Conservation (phyloP, 345 rosid species). For the Geranium brycei region DNA sequence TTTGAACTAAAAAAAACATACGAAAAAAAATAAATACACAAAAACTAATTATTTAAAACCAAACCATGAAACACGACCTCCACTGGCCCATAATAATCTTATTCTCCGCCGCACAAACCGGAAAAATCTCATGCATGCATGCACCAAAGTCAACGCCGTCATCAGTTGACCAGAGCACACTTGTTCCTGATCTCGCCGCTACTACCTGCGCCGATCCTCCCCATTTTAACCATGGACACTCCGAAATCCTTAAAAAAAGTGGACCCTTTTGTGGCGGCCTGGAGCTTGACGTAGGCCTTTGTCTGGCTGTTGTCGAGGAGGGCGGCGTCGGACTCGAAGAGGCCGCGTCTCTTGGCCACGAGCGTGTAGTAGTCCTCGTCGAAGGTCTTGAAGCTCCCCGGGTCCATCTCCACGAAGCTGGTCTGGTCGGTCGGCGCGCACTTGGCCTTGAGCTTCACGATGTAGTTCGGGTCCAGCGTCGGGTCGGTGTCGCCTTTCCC, state of each 20-base stretch:
- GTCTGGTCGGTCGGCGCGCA: constrained; percentile 36
- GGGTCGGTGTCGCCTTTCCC: constrained; percentile 50
- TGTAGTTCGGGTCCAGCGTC: constrained; percentile 26
- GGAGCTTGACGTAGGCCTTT: constrained; percentile 30
- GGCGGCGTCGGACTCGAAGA: constrained; percentile 52
- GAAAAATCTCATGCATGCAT: no score
- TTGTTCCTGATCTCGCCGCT: constrained; percentile 40
- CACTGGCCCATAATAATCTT: no score
- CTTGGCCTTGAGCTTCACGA: constrained; percentile 18
- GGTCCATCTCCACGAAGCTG: constrained; percentile 57
- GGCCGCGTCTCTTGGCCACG: constrained; percentile 44
- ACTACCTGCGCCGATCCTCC: constrained; percentile 43
- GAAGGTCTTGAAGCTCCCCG: constrained; percentile 51
- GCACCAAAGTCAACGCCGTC: no score
- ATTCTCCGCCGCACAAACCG: no score
- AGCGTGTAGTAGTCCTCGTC: constrained; percentile 35
- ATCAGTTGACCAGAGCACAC: no score
- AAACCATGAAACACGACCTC: no score
- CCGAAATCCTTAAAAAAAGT: constrained; percentile 51
- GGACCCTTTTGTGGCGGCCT: constrained; percentile 13
- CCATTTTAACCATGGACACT: constrained; percentile 59
- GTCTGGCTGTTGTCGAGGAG: constrained; percentile 39
- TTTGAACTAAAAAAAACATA: no score
- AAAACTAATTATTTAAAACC: no score
- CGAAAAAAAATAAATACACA: no score